phyloP scores from a whole-genome alignment of 2,329 filamentous ascomycete genomes.

The Ophiostoma piceae region DNA sequence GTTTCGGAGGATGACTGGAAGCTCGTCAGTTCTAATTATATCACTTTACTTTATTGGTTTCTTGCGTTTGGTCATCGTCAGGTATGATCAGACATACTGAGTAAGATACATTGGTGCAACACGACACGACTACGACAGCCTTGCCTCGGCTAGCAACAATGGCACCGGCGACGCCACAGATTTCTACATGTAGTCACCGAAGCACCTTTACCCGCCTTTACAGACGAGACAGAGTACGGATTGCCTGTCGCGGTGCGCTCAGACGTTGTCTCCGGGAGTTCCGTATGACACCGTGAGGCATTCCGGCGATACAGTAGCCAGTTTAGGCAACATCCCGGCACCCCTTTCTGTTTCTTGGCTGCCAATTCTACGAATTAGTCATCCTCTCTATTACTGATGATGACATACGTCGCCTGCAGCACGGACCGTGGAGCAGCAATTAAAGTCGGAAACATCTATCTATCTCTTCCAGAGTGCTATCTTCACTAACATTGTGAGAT shows the following conservation, averaged over 20 bases:
- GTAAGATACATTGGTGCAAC: neutral
- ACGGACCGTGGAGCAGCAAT: neutral
- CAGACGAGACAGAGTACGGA: neutral
- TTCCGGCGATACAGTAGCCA: neutral
- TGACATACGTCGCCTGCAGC: conserved; percentile 3
- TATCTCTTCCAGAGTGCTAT: no score
- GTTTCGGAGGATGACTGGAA: neutral
- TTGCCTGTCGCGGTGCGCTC: neutral
- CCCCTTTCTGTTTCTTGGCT: neutral
- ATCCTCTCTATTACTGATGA: neutral
- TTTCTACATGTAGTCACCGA: neutral
- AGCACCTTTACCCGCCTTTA: no score
- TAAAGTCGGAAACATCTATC: neutral
- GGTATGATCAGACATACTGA: no score
- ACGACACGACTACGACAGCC: neutral
- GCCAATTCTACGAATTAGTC: no score
- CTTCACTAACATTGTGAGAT: no score
- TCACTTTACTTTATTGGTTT: neutral
- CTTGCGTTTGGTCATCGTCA: no score
- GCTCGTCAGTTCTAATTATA: neutral
- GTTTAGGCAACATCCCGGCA: neutral
- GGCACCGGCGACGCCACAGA: neutral
- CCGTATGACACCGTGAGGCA: neutral
- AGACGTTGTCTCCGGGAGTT: conserved; percentile 1
- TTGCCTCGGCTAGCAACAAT: neutral